Evolutionary conservation across 2,329 filamentous ascomycete genomes (phyloP), one percentile per base, ranked within the genome.

Genomic region (Plectosphaerella plurivora): DNA sequence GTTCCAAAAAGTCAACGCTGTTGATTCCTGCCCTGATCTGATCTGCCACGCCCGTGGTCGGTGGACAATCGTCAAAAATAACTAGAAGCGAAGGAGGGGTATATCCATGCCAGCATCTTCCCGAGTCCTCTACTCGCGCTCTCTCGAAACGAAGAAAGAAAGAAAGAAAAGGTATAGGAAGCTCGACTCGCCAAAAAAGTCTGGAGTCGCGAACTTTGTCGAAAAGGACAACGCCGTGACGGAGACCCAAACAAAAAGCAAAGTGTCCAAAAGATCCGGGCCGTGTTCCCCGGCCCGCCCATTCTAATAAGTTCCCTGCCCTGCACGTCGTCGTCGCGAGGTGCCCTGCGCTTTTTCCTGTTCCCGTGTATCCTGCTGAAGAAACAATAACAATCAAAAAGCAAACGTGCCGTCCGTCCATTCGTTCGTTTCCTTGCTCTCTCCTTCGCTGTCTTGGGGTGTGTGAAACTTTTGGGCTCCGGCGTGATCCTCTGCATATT

Each of bases 101-200:
- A 51, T 55, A 55, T 55, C 49, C 49, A 51, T 51, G 49, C 49
- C 49, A 37, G 49, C 49, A 53, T 51, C 53, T 53, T 39, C 53
- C 22, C 53, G 10, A 12, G 16, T 18, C n/a, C 39, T 41, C 47
- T 49, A 33, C 36, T 49, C 35, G 36, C 47, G 35, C 18, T 44
- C 16, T 37, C 3, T 47, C 45, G 45, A 41, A 49, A 22, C 15
- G 36, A 41, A 49, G 22, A 22, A 49, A 28, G 10, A 22, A 49
- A 28, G 10, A 47, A 49, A 37, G 22, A 22, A 22, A 45, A 28
- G 12, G 28, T 44, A 44, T 44, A 44, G 41, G 18, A 44, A 35
- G 8, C 28, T 28, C 42, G 51, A 46, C 51, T 51, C 42, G 18
- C 25, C 47, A 33, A 50, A 45, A 44, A 41, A 49, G 33, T 22